These are phyloP conservation scores for Blakeslea trispora DNA, from an alignment of 371 early-diverging fungal genomes.

Conservation along the genomic window DNA sequence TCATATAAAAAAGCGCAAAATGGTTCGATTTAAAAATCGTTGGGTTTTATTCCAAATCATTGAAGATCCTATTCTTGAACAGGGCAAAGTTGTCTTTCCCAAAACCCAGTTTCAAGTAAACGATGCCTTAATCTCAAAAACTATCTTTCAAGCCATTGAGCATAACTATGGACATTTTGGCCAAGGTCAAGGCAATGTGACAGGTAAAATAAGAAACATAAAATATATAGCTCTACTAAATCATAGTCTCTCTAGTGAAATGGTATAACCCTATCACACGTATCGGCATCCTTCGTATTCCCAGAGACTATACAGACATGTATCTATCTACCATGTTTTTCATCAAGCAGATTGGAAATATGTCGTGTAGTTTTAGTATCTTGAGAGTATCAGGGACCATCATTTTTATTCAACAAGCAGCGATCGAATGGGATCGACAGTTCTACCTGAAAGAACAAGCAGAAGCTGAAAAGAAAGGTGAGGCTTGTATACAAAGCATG, in stretches of 20 bases:
- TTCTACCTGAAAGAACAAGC: slow-evolving; percentile 37
- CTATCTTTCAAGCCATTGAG: slow-evolving; percentile 30
- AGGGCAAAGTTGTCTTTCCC: slow-evolving; percentile 29
- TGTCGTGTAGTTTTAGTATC: slow-evolving; percentile 35
- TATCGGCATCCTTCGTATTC: slow-evolving; percentile 41
- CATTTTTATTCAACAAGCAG: slow-evolving; percentile 38
- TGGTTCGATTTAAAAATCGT: slow-evolving; percentile 51
- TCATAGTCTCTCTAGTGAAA: no score
- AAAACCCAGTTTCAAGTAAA: slow-evolving; percentile 23
- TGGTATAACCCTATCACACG: slow-evolving; percentile 45
- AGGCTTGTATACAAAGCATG: no score
- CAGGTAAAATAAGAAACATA: slow-evolving; percentile 17
- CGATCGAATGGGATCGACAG: slow-evolving; percentile 37
- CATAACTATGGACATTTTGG: slow-evolving; percentile 45
- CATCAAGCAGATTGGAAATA: slow-evolving; percentile 33
- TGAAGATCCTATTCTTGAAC: slow-evolving; percentile 36
- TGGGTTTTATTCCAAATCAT: slow-evolving; percentile 51
- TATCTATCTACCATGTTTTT: slow-evolving; percentile 40
- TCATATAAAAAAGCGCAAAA: no score
- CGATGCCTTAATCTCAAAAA: slow-evolving; percentile 21
- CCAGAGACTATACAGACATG: slow-evolving; percentile 42
- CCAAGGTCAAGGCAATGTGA: slow-evolving; percentile 29
- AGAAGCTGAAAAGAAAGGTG: slow-evolving; percentile 35
- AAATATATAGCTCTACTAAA: not conserved
- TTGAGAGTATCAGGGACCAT: slow-evolving; percentile 44